These are phyloP conservation scores for Globisporangium abappressorium DNA, from an alignment of 352 stramenopile species.

Conservation along the genomic window DNA sequence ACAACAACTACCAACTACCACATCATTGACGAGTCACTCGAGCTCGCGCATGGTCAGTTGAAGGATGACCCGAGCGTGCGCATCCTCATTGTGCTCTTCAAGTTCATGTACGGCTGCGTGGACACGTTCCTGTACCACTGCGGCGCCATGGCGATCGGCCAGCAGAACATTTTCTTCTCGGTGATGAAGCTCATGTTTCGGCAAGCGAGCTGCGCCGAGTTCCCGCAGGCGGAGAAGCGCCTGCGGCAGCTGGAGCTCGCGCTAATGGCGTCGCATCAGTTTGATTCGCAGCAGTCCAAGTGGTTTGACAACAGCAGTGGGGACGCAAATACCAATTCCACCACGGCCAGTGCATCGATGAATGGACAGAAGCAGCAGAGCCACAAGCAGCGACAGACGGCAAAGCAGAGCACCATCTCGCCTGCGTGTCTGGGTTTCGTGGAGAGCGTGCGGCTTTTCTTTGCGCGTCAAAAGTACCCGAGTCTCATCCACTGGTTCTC, in stretches of 20 bases:
- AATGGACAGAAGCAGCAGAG: conserved; percentile 11
- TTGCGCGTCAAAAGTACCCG: conserved; percentile 79
- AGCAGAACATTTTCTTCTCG: conserved; percentile 70
- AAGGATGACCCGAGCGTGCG: conserved; percentile 26
- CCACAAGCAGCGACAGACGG: neutral
- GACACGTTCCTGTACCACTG: conserved; percentile 76
- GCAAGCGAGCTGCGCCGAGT: conserved; percentile 65
- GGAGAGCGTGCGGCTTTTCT: conserved; percentile 76
- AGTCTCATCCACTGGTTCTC: conserved; percentile 82
- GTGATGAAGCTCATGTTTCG: conserved; percentile 76
- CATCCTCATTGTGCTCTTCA: conserved; percentile 51
- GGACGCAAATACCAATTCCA: neutral
- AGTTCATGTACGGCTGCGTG: conserved; percentile 83
- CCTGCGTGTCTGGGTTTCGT: conserved; percentile 50
- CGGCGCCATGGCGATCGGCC: conserved; percentile 71
- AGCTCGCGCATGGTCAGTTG: conserved; percentile 11
- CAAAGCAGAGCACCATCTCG: conserved; percentile 28
- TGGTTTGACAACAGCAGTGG: conserved; percentile 10
- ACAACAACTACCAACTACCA: conserved; percentile 28
- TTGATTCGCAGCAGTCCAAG: neutral
- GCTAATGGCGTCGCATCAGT: neutral
- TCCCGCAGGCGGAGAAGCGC: conserved; percentile 46
- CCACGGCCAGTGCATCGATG: neutral
- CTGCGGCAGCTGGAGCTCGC: conserved; percentile 16
- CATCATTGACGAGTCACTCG: conserved; percentile 43